phyloP scores from a whole-genome alignment of 1,284 basidiomycete genomes.

The Erythrobasidium hasegawianum region DNA sequence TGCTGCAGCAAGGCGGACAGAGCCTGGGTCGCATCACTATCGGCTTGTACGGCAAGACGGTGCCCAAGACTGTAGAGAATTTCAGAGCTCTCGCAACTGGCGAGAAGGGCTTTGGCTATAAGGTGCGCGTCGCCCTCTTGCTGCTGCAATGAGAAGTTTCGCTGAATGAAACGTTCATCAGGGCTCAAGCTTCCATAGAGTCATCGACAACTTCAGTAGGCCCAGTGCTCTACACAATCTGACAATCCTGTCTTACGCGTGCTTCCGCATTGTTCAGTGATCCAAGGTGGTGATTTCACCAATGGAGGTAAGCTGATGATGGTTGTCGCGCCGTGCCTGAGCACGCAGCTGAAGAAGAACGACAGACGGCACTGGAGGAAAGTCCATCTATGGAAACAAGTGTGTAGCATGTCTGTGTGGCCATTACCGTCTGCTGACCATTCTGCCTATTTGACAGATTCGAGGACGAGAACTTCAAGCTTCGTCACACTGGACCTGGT shows the following conservation, averaged over 20 bases:
- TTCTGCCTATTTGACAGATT: conserved; percentile 59
- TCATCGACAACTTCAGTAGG: conserved; percentile 65
- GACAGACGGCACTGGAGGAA: conserved; percentile 48
- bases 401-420: background rate
- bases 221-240: background rate
- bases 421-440: no score
- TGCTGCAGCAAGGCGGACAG: conserved; percentile 60
- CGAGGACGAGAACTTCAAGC: conserved; percentile 69
- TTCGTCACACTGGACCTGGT: conserved; percentile 70
- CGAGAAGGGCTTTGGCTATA: conserved; percentile 69
- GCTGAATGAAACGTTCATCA: conserved; percentile 61
- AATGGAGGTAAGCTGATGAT: conserved; percentile 36
- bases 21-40: conserved; percentile 62
- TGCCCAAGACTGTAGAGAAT: conserved; percentile 69
- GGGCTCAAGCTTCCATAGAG: conserved; percentile 57
- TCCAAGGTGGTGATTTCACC: conserved; percentile 64
- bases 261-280: conserved; percentile 29
- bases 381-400: conserved; percentile 49
- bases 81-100: conserved; percentile 68
- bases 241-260: background rate
- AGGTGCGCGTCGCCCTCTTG: conserved; percentile 48
- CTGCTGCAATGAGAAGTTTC: conserved; percentile 56
- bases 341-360: background rate
- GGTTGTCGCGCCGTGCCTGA: background rate
- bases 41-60: conserved; percentile 83